These are phyloP conservation scores for Terana coerulea DNA, from an alignment of 768 basidiomycete genomes.

Conservation along the genomic window DNA sequence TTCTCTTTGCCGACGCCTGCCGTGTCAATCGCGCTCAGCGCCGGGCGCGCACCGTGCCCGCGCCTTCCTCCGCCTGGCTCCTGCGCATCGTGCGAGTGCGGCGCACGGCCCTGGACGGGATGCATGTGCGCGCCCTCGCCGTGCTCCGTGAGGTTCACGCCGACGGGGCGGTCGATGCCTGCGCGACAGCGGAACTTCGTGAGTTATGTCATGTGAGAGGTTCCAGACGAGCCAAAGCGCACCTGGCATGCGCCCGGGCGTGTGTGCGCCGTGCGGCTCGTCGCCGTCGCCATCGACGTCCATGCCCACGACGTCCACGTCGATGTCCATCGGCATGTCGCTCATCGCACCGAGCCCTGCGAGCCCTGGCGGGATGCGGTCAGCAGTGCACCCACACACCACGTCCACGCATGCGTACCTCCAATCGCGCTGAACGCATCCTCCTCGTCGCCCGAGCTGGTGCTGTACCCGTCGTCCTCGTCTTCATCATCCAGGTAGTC, in stretches of 20 bases:
- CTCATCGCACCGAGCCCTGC: neutral
- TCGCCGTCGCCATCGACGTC: slow-evolving; percentile 28
- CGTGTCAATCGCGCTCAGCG: slow-evolving; percentile 14
- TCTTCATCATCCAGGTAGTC: slow-evolving; percentile 26
- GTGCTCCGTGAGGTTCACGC: slow-evolving; percentile 8
- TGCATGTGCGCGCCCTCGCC: slow-evolving; percentile 47
- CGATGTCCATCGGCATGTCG: slow-evolving; percentile 18
- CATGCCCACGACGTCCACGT: slow-evolving; percentile 26
- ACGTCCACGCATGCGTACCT: slow-evolving; percentile 11
- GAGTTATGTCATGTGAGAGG: too few species aligned
- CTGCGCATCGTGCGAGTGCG: neutral
- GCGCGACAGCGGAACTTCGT: too few species aligned
- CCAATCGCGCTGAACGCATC: too few species aligned
- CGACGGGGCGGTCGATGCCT: slow-evolving; percentile 23
- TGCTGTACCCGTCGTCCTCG: slow-evolving; percentile 27
- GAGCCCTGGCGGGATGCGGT: neutral
- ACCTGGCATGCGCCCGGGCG: too few species aligned
- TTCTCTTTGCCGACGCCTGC: neutral
- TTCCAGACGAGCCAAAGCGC: too few species aligned
- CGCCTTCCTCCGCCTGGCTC: too few species aligned
- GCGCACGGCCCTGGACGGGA: slow-evolving; percentile 31
- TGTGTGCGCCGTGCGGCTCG: too few species aligned
- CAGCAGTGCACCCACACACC: slow-evolving; percentile 11
- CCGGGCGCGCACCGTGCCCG: slow-evolving; percentile 14
- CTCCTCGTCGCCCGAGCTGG: slow-evolving; percentile 20